Evolutionary conservation across 495 filamentous ascomycete species (phyloP).

Genomic region (Aspergillus funiculosus): DNA sequence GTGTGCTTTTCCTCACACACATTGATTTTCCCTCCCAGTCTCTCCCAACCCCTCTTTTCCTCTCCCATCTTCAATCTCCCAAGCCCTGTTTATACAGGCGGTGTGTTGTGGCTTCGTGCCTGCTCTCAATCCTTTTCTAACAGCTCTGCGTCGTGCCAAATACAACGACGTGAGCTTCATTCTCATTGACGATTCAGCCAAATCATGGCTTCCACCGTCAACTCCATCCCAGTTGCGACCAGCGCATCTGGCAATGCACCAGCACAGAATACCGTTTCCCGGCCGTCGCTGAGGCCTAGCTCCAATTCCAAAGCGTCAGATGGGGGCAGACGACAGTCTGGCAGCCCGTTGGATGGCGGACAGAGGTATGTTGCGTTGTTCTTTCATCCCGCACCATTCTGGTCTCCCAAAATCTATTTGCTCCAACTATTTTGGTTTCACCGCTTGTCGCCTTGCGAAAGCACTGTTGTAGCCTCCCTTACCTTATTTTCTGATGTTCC

Average conservation of each 20-base stretch:
- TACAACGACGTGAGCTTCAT: slow-evolving; percentile 37
- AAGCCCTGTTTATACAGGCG: slow-evolving; percentile 31
- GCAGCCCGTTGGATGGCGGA: slow-evolving; percentile 49
- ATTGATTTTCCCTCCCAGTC: slow-evolving; percentile 9
- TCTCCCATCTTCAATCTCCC: slow-evolving; percentile 11
- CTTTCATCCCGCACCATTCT: slow-evolving; percentile 11
- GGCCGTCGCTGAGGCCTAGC: slow-evolving; percentile 47
- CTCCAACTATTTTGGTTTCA: slow-evolving; percentile 11
- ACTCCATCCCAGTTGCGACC: slow-evolving; percentile 41
- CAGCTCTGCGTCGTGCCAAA: slow-evolving; percentile 38
- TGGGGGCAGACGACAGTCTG: slow-evolving; percentile 50
- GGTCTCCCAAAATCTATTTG: slow-evolving; percentile 8
- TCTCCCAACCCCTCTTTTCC: slow-evolving; percentile 16
- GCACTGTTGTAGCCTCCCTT: slow-evolving; percentile 5
- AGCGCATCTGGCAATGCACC: slow-evolving; percentile 43
- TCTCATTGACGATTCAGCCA: slow-evolving; percentile 30
- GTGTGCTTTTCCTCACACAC: slow-evolving; percentile 11
- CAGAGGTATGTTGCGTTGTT: slow-evolving; percentile 45
- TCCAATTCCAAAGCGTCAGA: slow-evolving; percentile 48
- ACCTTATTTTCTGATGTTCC: neutral
- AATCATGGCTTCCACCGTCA: slow-evolving; percentile 48
- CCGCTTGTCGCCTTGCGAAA: slow-evolving; percentile 12
- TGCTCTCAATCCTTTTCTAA: slow-evolving; percentile 11
- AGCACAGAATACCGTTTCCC: slow-evolving; percentile 31
- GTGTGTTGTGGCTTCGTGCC: slow-evolving; percentile 37